Evolutionary conservation across 331 rosid species (phyloP).

Genomic region (Malus hybrid): DNA sequence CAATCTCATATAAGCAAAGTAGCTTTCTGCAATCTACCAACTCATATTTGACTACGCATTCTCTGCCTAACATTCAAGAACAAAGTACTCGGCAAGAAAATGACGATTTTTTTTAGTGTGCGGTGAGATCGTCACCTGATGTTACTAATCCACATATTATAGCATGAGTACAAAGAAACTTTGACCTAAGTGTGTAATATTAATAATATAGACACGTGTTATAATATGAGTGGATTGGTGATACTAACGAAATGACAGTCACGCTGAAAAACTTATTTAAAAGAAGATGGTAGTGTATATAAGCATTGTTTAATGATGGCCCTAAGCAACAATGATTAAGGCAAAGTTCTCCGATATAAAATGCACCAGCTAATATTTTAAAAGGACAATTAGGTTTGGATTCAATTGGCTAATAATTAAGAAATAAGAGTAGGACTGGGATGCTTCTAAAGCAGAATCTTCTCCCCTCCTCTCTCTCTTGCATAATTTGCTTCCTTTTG

Average conservation of each 20-base stretch:
- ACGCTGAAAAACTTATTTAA: too few species aligned
- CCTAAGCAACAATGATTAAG: constrained; percentile 22
- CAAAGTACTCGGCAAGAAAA: neutral
- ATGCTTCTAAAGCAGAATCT: neutral
- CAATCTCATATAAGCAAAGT: neutral
- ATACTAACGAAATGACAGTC: too few species aligned
- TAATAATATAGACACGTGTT: too few species aligned
- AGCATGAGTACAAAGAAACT: too few species aligned
- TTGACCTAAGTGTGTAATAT: too few species aligned
- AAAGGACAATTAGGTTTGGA: neutral
- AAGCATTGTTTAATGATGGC: neutral
- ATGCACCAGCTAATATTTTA: constrained; percentile 3
- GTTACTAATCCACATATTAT: too few species aligned
- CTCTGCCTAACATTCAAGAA: neutral
- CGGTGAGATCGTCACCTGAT: too few species aligned
- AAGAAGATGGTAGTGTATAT: neutral
- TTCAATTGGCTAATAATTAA: constrained; percentile 15
- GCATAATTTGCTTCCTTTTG: constrained; percentile 26
- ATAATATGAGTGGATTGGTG: too few species aligned
- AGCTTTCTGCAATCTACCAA: neutral
- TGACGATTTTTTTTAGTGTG: too few species aligned
- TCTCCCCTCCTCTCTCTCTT: constrained; percentile 20
- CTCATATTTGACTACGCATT: constrained; percentile 8
- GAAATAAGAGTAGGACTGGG: neutral
- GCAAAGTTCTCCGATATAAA: neutral